Conservation (phyloP, 140 eudicot species). For the Flaveria floridana region DNA sequence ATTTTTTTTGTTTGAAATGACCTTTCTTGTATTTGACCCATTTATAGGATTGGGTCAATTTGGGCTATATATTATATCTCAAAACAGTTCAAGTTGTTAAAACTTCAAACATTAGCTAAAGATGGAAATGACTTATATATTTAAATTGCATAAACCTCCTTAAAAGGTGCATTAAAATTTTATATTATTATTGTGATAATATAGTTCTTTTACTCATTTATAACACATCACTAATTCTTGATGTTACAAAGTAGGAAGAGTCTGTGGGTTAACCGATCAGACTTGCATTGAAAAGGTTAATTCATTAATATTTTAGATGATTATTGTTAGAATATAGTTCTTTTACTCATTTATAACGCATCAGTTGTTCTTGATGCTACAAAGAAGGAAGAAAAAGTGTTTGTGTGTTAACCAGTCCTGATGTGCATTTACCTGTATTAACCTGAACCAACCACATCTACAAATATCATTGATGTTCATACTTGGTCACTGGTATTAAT, state of each 20-base stretch:
- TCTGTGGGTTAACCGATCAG: neutral
- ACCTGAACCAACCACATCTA: neutral
- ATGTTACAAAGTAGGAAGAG: neutral
- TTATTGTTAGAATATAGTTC: too few species aligned
- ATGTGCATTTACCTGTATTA: neutral
- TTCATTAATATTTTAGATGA: too few species aligned
- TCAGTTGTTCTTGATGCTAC: neutral
- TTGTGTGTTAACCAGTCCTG: neutral
- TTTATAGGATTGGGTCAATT: neutral
- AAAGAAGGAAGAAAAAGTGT: neutral
- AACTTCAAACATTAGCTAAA: neutral
- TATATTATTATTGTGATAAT: neutral
- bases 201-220: neutral
- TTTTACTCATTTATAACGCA: too few species aligned
- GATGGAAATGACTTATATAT: neutral
- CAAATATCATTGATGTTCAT: neutral
- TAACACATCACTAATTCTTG: neutral
- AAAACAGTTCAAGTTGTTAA: neutral
- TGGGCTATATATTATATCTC: neutral
- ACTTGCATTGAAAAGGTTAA: too few species aligned
- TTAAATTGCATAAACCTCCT: neutral
- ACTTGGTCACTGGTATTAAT: neutral
- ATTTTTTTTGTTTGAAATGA: neutral
- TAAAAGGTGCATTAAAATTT: neutral
- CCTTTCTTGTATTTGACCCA: neutral